phyloP scores from a whole-genome alignment of 2,329 filamentous ascomycete species.

The Monosporascus ibericus region DNA sequence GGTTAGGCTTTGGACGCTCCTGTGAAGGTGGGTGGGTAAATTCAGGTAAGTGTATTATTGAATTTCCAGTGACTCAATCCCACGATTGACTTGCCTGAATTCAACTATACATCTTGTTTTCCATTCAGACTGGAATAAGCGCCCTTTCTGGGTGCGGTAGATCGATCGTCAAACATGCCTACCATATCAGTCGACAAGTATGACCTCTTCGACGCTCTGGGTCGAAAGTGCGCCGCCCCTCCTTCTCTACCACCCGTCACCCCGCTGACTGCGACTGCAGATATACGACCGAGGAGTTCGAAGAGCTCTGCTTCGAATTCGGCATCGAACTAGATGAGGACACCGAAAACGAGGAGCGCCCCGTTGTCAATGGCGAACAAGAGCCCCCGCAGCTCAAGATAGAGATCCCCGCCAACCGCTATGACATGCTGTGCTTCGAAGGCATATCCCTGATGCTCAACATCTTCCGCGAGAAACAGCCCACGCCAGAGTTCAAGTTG shows the following conservation, averaged over 20 bases:
- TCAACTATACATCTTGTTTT: not conserved
- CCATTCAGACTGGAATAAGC: not conserved
- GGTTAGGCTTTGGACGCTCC: not conserved
- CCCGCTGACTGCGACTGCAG: constrained; percentile 33
- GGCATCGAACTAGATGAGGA: constrained; percentile 98
- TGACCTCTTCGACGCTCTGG: constrained; percentile 87
- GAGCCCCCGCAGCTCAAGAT: constrained; percentile 94
- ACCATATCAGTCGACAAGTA: constrained; percentile 97
- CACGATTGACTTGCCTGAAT: constrained; percentile 6
- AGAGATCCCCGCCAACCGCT: constrained; percentile 93
- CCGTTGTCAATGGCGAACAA: constrained; percentile 70
- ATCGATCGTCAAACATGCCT: constrained; percentile 60
- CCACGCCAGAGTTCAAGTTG: constrained; percentile 74
- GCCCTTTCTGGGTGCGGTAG: not conserved
- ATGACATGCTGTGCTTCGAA: constrained; percentile 94
- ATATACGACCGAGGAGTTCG: constrained; percentile 90
- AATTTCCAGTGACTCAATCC: constrained; percentile 35
- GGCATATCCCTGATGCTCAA: constrained; percentile 94
- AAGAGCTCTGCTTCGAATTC: constrained; percentile 97
- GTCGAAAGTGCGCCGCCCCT: constrained; percentile 60
- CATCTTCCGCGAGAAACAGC: constrained; percentile 75
- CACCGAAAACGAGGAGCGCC: constrained; percentile 69
- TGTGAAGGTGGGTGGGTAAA: constrained; percentile 2
- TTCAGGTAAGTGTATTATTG: constrained; percentile 7
- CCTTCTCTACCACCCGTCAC: constrained; percentile 5